Base-by-base conservation (phyloP, 2,329 filamentous ascomycete species). In the Graphium sp. region DNA sequence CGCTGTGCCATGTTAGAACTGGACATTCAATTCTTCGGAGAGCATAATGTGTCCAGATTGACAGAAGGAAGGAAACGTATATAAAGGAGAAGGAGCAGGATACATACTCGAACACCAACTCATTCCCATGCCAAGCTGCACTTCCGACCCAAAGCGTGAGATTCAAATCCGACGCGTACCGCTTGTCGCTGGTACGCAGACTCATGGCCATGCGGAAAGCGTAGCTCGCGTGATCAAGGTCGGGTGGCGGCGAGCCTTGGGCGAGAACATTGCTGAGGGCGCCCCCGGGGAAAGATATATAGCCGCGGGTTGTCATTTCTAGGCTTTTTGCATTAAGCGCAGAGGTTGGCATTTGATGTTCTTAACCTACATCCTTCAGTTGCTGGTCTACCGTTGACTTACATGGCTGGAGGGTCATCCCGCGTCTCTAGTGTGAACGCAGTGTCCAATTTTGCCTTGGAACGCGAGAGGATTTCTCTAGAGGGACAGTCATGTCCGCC, bases 131-230 rank as follows among this genome's bases (percentile, higher is more conserved):
- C 46, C 55, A 57, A 40, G 59, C 55, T 27, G 58, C 58, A 40
- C 56, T 60, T 6, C 57, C 58, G 26, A 62, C 50, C 58, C 58
- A 62, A 29, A 62, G 46, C 5, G 56, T 58, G 39, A 54, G 60
- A 40, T 63, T 63, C 15, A 63, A 50, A 32, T 53, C 53, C 31
- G 60, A 55, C 26, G 49, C 49, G 37, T 63, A 63, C 18, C 60
- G 50, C 39, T 57, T 53, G 42, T 63, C 60, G 4, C 55, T 48
- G 14, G 60, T 62, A 41, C 62, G 59, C 47, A 63, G 56, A 12
- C 56, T 58, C 33, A 58, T 52, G 32, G 59, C 60, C 38, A 62
- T 47, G 35, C 58, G 53, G 36, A 62, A 62, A 33, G 54, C 56
- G 36, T 63, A 63, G 31, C 51, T 50, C 10, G 52, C 48, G 8